Conservation (phyloP, 2,329 filamentous ascomycete species). For the Apiospora phragmitis region DNA sequence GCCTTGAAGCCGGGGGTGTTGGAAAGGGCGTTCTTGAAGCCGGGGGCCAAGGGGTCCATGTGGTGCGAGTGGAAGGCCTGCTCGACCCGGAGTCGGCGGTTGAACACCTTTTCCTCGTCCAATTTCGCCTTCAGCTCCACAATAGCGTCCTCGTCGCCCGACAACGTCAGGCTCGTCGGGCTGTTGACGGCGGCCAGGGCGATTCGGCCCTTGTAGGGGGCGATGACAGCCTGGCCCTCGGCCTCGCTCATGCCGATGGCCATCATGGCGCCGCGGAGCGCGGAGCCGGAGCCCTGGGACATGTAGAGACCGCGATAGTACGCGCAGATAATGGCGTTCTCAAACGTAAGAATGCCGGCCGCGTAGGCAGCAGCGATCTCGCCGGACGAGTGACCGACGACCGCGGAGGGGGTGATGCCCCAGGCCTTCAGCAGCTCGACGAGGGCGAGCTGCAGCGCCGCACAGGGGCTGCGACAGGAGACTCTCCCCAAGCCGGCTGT, state of each 20-base stretch:
- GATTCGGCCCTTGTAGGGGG: constrained; percentile 12
- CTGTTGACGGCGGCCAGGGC: constrained; percentile 15
- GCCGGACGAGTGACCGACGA: constrained; percentile 50
- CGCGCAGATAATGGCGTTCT: constrained; percentile 45
- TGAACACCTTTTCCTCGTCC: constrained; percentile 28
- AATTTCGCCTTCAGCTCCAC: constrained; percentile 17
- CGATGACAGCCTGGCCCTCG: constrained; percentile 14
- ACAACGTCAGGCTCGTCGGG: constrained; percentile 20
- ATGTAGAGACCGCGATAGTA: constrained; percentile 46
- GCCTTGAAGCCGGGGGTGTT: constrained; percentile 33
- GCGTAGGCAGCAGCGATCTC: constrained; percentile 54
- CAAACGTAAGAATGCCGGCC: constrained; percentile 40
- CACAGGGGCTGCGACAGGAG: constrained; percentile 33
- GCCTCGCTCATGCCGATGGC: constrained; percentile 29
- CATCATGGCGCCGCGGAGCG: constrained; percentile 35
- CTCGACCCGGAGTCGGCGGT: constrained; percentile 39
- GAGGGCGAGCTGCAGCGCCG: constrained; percentile 30
- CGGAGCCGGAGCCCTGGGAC: constrained; percentile 36
- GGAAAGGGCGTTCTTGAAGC: constrained; percentile 34
- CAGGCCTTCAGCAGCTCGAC: constrained; percentile 29
- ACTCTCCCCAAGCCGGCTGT: constrained; percentile 23
- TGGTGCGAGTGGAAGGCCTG: constrained; percentile 52
- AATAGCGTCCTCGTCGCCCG: constrained; percentile 15
- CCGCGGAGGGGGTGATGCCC: constrained; percentile 34
- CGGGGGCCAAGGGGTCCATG: constrained; percentile 37